Conservation (phyloP, 345 rosid genomes). For the Gossypium mustelinum region DNA sequence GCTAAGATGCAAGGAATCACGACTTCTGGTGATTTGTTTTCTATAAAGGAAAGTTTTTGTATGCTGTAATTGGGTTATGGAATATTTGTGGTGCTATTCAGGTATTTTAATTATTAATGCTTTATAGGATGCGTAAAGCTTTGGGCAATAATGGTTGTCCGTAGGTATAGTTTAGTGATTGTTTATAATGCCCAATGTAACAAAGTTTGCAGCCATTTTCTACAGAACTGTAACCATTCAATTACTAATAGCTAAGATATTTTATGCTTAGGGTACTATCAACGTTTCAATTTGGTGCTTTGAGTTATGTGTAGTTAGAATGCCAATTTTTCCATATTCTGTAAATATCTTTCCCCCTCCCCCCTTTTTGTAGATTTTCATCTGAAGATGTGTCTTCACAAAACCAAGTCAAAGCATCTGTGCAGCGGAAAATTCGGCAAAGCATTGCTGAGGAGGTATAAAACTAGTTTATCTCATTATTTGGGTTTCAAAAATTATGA, state of each 20-base stretch:
- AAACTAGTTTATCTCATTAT: slow-evolving; percentile 5
- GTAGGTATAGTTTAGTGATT: not conserved
- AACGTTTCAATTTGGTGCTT: not conserved
- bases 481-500: slow-evolving; percentile 1
- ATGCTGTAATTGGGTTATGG: not conserved
- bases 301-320: not conserved
- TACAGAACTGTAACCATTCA: not conserved
- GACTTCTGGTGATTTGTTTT: not conserved
- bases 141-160: not conserved
- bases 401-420: slow-evolving; percentile 98
- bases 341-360: not conserved
- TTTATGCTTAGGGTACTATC: not conserved
- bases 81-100: not conserved
- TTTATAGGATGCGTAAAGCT: not conserved
- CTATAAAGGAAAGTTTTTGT: not conserved
- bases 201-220: not conserved
- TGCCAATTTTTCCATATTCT: not conserved
- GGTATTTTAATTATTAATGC: not conserved
- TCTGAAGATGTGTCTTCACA: slow-evolving; percentile 90
- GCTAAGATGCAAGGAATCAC: too few relatives aligned
- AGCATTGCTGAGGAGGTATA: slow-evolving; percentile 93
- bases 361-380: slow-evolving; percentile 54
- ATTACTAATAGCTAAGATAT: not conserved
- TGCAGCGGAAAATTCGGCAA: slow-evolving; percentile 89
- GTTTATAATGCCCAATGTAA: not conserved